Conservation (phyloP, 2,329 filamentous ascomycete genomes). For the Thelonectria olida region DNA sequence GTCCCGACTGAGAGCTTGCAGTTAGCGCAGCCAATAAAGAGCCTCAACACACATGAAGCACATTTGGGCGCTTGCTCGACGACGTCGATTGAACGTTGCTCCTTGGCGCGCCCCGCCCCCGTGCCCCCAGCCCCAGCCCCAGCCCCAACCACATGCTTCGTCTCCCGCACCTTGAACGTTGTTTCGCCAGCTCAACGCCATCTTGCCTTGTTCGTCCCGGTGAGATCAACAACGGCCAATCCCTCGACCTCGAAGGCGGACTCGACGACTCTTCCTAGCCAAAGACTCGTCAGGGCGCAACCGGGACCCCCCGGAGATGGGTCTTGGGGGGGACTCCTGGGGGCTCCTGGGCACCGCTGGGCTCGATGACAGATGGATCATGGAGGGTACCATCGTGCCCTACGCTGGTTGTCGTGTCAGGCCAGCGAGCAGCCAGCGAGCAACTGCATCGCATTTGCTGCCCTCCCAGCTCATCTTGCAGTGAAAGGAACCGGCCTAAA, state of each 20-base stretch:
- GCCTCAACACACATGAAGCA: conserved; percentile 43
- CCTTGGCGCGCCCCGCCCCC: conserved; percentile 39
- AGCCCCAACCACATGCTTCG: conserved; percentile 46
- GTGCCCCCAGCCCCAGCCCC: conserved; percentile 26
- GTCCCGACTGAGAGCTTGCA: conserved; percentile 37
- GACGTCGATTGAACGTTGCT: conserved; percentile 44
- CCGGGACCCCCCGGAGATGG: conserved; percentile 1
- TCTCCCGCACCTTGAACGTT: conserved; percentile 24
- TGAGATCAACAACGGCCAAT: conserved; percentile 12
- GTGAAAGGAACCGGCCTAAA: conserved; percentile 2
- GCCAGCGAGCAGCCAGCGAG: conserved; percentile 24
- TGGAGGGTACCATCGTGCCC: conserved; percentile 21
- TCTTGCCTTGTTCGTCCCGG: conserved; percentile 8
- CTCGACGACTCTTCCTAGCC: conserved; percentile 4
- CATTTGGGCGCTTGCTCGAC: conserved; percentile 45
- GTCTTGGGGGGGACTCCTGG: conserved; percentile 1
- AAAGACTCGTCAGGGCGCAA: conserved; percentile 4
- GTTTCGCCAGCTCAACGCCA: conserved; percentile 22
- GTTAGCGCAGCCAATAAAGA: conserved; percentile 48
- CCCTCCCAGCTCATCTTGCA: conserved; percentile 19
- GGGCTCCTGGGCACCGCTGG: conserved; percentile 7
- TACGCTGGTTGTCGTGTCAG: conserved; percentile 20
- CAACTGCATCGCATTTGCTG: conserved; percentile 28
- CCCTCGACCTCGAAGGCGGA: conserved; percentile 2
- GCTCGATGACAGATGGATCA: conserved; percentile 3